These are phyloP conservation scores for Oropetium thomaeum DNA, from an alignment of 176 grass and related monocot genomes.

Conservation along the genomic window DNA sequence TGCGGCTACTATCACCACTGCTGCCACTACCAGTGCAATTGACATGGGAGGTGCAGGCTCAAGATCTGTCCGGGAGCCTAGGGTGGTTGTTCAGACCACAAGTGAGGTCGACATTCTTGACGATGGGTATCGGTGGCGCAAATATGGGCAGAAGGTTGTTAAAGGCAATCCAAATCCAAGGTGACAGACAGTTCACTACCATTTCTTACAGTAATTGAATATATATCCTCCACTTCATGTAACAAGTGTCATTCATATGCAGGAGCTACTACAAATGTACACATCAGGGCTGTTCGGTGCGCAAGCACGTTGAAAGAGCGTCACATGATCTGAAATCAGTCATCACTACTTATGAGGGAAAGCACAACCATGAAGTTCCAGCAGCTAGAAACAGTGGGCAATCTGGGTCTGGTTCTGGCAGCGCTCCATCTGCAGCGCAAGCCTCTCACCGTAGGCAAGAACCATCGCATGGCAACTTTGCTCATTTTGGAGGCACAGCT, in stretches of 20 bases:
- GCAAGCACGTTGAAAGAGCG: constrained; percentile 96
- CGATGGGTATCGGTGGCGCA: constrained; percentile 96
- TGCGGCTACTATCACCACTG: constrained; percentile 15
- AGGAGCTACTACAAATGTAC: constrained; percentile 99
- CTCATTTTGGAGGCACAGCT: constrained; percentile 33
- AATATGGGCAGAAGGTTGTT: constrained; percentile 99
- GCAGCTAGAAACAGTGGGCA: constrained; percentile 82
- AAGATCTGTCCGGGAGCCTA: constrained; percentile 77
- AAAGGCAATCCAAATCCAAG: constrained; percentile 99
- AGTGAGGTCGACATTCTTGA: constrained; percentile 99
- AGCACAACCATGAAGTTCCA: constrained; percentile 98
- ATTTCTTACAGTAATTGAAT: neutral
- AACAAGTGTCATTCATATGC: constrained; percentile 23
- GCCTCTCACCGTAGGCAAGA: constrained; percentile 43
- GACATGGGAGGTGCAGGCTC: constrained; percentile 79
- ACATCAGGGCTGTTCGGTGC: constrained; percentile 69
- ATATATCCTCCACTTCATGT: neutral
- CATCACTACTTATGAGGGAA: constrained; percentile 90
- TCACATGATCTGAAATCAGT: constrained; percentile 99
- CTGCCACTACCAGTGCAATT: constrained; percentile 43
- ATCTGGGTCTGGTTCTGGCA: constrained; percentile 22
- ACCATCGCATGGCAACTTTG: constrained; percentile 23
- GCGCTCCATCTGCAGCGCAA: constrained; percentile 11
- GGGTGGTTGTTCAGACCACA: constrained; percentile 96
- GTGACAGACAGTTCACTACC: constrained; percentile 26